These are phyloP conservation scores for Wickerhamomyces bovis DNA, from an alignment of 805 yeast species.

Conservation along the genomic window DNA sequence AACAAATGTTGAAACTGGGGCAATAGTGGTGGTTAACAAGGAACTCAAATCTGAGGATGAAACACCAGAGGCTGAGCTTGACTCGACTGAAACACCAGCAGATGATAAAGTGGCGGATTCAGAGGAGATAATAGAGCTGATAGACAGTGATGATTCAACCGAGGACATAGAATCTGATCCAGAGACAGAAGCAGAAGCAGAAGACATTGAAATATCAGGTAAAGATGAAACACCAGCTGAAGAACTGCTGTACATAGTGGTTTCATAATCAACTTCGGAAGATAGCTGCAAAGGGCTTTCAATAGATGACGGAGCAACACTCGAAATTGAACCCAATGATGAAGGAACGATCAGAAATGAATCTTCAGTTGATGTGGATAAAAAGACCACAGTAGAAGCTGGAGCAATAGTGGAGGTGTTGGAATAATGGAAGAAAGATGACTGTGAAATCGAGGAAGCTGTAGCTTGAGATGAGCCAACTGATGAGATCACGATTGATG, in stretches of 20 bases:
- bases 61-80: neutral
- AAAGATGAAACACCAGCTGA: neutral
- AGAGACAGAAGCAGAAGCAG: neutral
- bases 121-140: neutral
- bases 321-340: neutral
- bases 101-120: too few relatives aligned
- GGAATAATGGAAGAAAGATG: neutral
- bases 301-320: neutral
- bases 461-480: neutral
- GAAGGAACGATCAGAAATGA: neutral
- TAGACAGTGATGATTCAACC: neutral
- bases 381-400: neutral
- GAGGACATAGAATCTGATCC: neutral
- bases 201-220: neutral
- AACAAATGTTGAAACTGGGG: too few relatives aligned
- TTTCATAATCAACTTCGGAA: too few relatives aligned
- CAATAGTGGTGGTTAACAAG: too few relatives aligned
- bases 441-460: neutral
- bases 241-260: too few relatives aligned
- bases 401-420: neutral
- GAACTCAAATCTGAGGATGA: neutral
- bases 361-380: neutral
- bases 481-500: neutral
- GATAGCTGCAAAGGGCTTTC: neutral
- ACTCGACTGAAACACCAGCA: too few relatives aligned